phyloP scores from a whole-genome alignment of 371 early-diverging fungal genomes.

The Syncephalastrum racemosum region DNA sequence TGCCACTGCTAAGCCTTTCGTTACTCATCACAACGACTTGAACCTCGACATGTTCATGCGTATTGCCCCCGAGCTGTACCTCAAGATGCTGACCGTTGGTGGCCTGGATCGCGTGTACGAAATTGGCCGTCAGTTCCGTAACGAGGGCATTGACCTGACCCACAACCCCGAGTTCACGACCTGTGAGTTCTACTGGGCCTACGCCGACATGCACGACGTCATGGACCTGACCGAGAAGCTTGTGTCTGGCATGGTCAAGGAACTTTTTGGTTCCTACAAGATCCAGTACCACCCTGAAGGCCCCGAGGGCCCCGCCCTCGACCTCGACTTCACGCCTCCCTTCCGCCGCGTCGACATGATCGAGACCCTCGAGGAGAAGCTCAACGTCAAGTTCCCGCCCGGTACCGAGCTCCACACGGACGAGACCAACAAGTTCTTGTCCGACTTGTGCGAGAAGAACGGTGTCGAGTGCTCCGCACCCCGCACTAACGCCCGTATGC shows the following conservation, averaged over 20 bases:
- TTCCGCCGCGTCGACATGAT: conserved; percentile 97
- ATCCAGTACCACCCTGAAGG: conserved; percentile 94
- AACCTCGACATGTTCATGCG: conserved; percentile 99
- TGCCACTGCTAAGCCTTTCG: conserved; percentile 99
- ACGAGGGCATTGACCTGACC: conserved; percentile 99
- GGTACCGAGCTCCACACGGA: conserved; percentile 81
- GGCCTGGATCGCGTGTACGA: conserved; percentile 99
- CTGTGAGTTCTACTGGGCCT: conserved; percentile 99
- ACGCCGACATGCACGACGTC: conserved; percentile 97
- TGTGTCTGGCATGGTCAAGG: conserved; percentile 90
- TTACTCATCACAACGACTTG: conserved; percentile 99
- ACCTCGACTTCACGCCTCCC: conserved; percentile 96
- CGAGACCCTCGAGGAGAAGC: conserved; percentile 86
- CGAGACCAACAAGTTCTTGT: conserved; percentile 86
- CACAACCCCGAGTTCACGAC: conserved; percentile 98
- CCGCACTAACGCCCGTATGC: conserved; percentile 91
- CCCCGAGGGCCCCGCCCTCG: conserved; percentile 76
- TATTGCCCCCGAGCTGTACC: conserved; percentile 98
- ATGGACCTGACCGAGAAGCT: conserved; percentile 96
- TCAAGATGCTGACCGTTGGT: conserved; percentile 98
- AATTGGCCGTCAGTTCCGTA: conserved; percentile 99
- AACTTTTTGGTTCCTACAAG: conserved; percentile 85
- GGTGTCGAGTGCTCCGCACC: conserved; percentile 94
- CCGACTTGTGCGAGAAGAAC: conserved; percentile 90
- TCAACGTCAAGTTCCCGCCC: conserved; percentile 90